Base-by-base conservation (phyloP, 305 asterid genomes). In the Solanum hybrid region DNA sequence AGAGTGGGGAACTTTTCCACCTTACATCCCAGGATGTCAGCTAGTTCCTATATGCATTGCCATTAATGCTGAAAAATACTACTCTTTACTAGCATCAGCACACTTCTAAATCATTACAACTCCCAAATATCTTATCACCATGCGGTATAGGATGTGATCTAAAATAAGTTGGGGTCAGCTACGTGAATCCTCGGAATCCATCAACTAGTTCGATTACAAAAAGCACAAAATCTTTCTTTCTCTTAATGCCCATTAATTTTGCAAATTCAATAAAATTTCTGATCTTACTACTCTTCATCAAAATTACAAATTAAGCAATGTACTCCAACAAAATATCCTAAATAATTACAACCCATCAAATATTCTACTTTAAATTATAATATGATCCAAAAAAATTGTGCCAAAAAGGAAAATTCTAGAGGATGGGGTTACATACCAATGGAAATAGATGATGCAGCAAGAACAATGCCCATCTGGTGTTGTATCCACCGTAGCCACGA, bases 401-500 rank as follows among this genome's bases (percentile, higher is more conserved):
- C 51, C 51, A 40, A 40, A 35, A 28, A 20, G 39, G 6, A 89
- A 83, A 86, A 14, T 31, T 76, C 40, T 61, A 33, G 26, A 31
- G 51, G 18, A 46, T 87, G 9, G 61, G 3, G 20, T 33, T 16
- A 57, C 81, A 83, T 93, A 96, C 98, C 97, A 91, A 90, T 90
- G 98, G 97, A 90, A 97, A 96, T 79, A 97, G 89, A 91, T 95
- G 98, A 71, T 94, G 94, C 92, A 97, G 90, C 96, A 97, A 93
- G 96, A 97, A 96, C 90, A 96, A 89, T 89, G 98, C 98, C 98
- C 98, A 97, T 71, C 97, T 93, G 35, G 98, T 95, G 94, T 95
- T 96, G 95, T 97, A 97, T 88, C 99, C 99, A 86, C 96, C 94
- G 89, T 94, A 97, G 20, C 99, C 98, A 73, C 98, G 98, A 90